Base-by-base conservation (phyloP, 1,284 basidiomycete genomes). In the Microbotryomycetes sp. region DNA sequence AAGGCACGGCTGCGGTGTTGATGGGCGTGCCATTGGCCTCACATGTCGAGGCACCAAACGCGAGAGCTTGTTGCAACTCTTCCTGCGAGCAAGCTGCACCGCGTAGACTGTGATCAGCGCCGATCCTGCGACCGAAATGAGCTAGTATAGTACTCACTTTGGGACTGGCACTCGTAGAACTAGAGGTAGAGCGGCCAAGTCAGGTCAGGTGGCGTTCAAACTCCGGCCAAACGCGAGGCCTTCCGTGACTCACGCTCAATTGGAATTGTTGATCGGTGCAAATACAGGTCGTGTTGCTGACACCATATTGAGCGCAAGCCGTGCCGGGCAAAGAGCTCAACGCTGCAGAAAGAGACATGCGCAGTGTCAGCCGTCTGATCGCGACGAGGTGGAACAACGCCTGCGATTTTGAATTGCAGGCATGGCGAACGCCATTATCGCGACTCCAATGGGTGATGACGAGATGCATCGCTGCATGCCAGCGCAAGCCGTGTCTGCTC, bases 21-120 rank as follows among this genome's bases (percentile, higher is more conserved):
- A 67, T 67, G 16, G 65, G 65, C 3, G 65, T 67, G 15, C 59
- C 60, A 52, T 62, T 62, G 16, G 60, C 45, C 22, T 51, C 22
- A 52, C 63, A 59, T 6, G 28, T 45, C 16, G 26, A 9, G 1
- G 58, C 58, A 31, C 65, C 65, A 58, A 61, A 67, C 15, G 53
- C 26, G 45, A 59, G 47, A 14, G 65, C 65, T 6, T 57, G 26
- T 26, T 51, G 19, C 9, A 64, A 52, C 31, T 62, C 60, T 14
- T 36, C 36, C 16, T 52, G 25, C 23, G 49, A 45, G 55, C 65
- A 67, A 12, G 65, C 62, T 66, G 58, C 7, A 29, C n/a, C n/a
- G n/a, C n/a, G n/a, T n/a, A n/a, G n/a, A n/a, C n/a, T n/a, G n/a
- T 42, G 12, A 42, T 9, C 19, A 12, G 36, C 9, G 19, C 9